Evolutionary conservation across 2,329 filamentous ascomycete species (phyloP), one percentile per base, ranked within the genome.

Genomic region (Metarhizium humberi): DNA sequence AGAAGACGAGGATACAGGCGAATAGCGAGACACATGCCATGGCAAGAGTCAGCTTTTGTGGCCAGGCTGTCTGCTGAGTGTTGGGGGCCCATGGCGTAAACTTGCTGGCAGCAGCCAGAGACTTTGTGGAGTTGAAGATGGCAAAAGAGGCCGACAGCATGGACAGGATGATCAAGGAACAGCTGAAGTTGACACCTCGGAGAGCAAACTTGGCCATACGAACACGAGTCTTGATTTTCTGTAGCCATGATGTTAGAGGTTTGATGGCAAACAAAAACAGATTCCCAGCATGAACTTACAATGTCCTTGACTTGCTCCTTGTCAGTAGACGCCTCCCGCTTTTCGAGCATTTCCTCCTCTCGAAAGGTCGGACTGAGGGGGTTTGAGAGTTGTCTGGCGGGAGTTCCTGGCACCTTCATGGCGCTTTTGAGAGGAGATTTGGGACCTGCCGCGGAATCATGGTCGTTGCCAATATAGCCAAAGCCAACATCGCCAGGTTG

Each of bases 171-270:
- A 99, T 96, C 58, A 97, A 79, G 70, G 89, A 92, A 78, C 94
- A 99, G 71, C 90, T 91, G 72, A 99, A 97, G 79, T 92, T 96
- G 74, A 97, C 88, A 55, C 90, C 87, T 61, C 94, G 87, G n/a
- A 99, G 85, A 59, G 95, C 83, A 64, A 97, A 86, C 77, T 99
- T 99, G 63, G 92, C 94, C 72, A 97, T 79, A 50, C 94, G 85
- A 38, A 97, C 92, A 62, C 90, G 84, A 40, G 86, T 86, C 76
- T 96, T 97, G 70, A 95, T 83, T 86, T 88, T 95, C 92, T 96
- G 67, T 50, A 56, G 6, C 7, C 3, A 30, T 4, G 46, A 62
- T 72, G 63, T 69, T 34, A 42, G 46, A 10, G 48, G 29, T 46
- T 51, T 43, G 29, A 50, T 40, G 3, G 47, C 25, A 25, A 6